Evolutionary conservation across 148 eudicot species (phyloP).

Genomic region (Dysphania ambrosioides): DNA sequence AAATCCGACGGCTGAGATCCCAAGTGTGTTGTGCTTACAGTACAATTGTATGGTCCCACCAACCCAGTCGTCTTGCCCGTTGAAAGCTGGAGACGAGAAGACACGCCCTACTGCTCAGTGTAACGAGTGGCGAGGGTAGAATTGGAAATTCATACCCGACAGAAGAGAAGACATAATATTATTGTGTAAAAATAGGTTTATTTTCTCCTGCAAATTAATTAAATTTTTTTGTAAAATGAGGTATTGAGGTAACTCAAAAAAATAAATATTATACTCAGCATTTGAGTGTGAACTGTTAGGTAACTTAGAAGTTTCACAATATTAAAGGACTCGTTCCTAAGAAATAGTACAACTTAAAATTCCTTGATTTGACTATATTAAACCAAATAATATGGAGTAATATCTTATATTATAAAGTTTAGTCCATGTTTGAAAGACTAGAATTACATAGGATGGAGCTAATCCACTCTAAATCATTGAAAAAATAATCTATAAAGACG

Average conservation of each 20-base stretch:
- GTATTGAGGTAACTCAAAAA: no score
- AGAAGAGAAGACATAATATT: neutral
- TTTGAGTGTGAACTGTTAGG: neutral
- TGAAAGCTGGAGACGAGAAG: slow-evolving; percentile 69
- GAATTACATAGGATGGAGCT: no score
- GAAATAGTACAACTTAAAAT: no score
- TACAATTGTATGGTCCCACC: slow-evolving; percentile 97
- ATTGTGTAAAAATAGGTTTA: neutral
- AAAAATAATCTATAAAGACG: no score
- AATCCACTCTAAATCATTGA: no score
- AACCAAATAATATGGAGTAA: no score
- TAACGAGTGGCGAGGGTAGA: slow-evolving; percentile 56
- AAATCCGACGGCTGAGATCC: slow-evolving; percentile 82
- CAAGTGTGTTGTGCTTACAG: slow-evolving; percentile 75
- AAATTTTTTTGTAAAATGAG: neutral
- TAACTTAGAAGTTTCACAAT: no score
- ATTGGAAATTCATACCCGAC: neutral
- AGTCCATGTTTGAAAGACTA: no score
- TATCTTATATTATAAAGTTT: no score
- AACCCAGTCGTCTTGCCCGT: slow-evolving; percentile 71
- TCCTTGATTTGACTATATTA: no score
- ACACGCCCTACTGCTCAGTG: slow-evolving; percentile 79
- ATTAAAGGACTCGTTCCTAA: no score
- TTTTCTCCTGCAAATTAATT: neutral
- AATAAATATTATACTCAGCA: no score